Evolutionary conservation across 108 stramenopile genomes (phyloP), one percentile per base, ranked within the genome.

Genomic region (Skeletonema tropicum): DNA sequence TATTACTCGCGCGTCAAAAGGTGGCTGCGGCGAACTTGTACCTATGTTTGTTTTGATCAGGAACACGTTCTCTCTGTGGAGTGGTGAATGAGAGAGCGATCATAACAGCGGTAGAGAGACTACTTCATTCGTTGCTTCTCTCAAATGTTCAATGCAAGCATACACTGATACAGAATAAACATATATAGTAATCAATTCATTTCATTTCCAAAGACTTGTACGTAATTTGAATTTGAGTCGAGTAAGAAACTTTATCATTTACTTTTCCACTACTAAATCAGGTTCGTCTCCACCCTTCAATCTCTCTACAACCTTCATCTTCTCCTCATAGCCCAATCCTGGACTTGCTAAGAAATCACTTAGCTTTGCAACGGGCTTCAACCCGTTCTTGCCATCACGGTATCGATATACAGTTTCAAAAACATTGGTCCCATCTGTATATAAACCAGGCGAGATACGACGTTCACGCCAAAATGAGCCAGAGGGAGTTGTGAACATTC

Each of bases 391-490:
- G 57, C 94, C 94, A 70, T 91, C 91, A 10, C 79, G 61, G 76
- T 93, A 96, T 58, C 90, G 68, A 62, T 96, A 96, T 0, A 86
- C 75, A 11, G 89, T 45, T 70, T 96, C 94, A 65, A 86, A 96
- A 5, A 96, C 92, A 12, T 25, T 77, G 3, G 25, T 64, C 2
- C 94, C 94, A 58, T 96, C 94, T 7, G 94, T 96, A 74, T 96
- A 96, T 21, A 96, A 59, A 0, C 94, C 94, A 0, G 87, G 85
- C n/a, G 78, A 80, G 10, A 96, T 61, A 14, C 94, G 87, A 33
- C 94, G 90, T 79, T 96, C 94, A 30, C 94, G 86, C 89, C 91
- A 92, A 66, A 89, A 92, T 64, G 85, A 86, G 15, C 94, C 94
- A 13, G 94, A 96, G 9, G 91, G 83, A 66, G 88, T 82, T 11